Base-by-base conservation (phyloP, 1,284 basidiomycete species). In the Cryptococcus sp. region DNA sequence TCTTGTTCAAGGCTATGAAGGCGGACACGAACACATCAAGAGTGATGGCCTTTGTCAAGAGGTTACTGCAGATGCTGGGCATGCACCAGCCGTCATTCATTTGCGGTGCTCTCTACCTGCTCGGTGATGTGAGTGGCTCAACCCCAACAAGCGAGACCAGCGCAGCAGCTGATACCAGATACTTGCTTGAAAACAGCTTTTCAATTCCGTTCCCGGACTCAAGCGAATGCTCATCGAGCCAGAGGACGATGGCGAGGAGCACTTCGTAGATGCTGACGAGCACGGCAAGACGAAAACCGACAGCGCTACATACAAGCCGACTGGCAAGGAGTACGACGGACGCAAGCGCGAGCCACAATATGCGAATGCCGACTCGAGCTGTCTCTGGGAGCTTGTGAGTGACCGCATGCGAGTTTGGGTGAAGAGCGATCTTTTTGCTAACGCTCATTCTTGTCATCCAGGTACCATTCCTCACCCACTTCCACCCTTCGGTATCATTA, bases 1-100 rank as follows among this genome's bases (percentile, higher is more conserved):
- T 99, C 20, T 79, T 98, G 20, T 95, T 96, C 85, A 95, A 93
- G 74, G 88, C 91, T 17, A 80, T 98, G 67, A 96, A 96, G 78
- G 83, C 83, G 3, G 95, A 97, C 71, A 76, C 77, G 13, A 86
- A 86, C 53, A 65, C 77, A 0, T 54, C 72, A 4, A 84, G 93
- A 19, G 84, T 90, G 10, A 87, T 87, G 76, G 91, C 93, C 0
- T 87, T 98, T 59, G 85, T 97, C 45, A 87, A 91, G 74, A 82
- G 96, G 53, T 87, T 97, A 50, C 82, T 94, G 27, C 95, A 99
- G 79, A 82, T 94, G 47, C 81, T 98, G 40, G 86, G 83, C 3
- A 81, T 75, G 85, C 80, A 91, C 42, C 88, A 91, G 44, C 86
- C 89, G 0, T 90, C 95, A 64, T 97, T 97, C 69, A 85, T 96